phyloP scores from a whole-genome alignment of 1,139 yeast species.

The Nadsonia starkeyi-henricii region DNA sequence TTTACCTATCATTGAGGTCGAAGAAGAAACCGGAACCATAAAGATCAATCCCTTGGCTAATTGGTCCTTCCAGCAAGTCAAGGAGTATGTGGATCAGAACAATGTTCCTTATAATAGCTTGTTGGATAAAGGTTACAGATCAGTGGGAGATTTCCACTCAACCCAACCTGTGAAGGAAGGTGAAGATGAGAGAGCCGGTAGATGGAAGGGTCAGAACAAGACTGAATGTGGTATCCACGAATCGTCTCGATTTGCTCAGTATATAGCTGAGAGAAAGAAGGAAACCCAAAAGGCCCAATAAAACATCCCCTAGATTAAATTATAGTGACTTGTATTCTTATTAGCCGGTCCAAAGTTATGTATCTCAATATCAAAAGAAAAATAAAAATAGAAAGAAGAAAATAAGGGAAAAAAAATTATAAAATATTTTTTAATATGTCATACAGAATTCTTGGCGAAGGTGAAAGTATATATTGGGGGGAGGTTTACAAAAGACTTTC shows the following conservation, averaged over 20 bases:
- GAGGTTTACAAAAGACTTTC: too few species aligned
- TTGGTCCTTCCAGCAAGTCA: conserved; percentile 69
- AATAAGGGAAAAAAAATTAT: too few species aligned
- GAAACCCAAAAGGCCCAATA: too few species aligned
- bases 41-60: conserved; percentile 83
- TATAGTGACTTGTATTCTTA: too few species aligned
- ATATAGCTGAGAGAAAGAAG: neutral
- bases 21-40: conserved; percentile 50
- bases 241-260: conserved; percentile 56
- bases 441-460: too few species aligned
- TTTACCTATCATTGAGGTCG: conserved; percentile 68
- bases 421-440: too few species aligned
- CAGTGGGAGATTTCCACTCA: conserved; percentile 93
- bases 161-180: conserved; percentile 82
- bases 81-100: conserved; percentile 50
- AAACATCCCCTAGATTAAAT: neutral
- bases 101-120: conserved; percentile 76
- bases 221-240: conserved; percentile 96
- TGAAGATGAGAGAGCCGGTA: conserved; percentile 89
- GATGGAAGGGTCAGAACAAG: conserved; percentile 90
- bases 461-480: too few species aligned
- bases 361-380: too few species aligned
- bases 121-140: conserved; percentile 74
- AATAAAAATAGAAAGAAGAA: too few species aligned
- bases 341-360: too few species aligned